Conservation (phyloP, 176 grass and related monocot species). For the Rhynchospora pubera region DNA sequence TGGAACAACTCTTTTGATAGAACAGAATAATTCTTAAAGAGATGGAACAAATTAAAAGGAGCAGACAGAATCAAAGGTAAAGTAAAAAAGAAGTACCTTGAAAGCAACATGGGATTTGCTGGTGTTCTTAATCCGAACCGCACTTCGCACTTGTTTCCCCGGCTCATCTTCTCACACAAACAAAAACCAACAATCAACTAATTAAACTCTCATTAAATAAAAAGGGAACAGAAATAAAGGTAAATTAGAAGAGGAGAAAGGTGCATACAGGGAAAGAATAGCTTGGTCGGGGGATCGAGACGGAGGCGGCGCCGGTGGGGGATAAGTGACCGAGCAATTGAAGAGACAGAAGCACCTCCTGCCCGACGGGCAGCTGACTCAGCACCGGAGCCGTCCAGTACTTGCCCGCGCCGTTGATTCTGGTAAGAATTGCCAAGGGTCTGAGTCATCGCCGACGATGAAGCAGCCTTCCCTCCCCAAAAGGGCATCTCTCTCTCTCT, state of each 20-base stretch:
- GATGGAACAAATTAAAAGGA: neutral
- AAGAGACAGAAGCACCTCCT: conserved; percentile 14
- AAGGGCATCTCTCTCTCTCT: conserved; percentile 11
- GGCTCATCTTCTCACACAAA: conserved; percentile 60
- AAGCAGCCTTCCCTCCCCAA: conserved; percentile 10
- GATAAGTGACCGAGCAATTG: conserved; percentile 62
- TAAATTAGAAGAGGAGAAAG: neutral
- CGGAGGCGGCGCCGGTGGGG: conserved; percentile 79
- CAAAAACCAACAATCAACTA: conserved; percentile 19
- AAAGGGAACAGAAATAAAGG: neutral
- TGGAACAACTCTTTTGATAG: neutral
- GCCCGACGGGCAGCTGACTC: neutral
- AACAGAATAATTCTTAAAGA: neutral
- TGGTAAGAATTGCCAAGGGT: neutral
- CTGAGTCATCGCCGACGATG: neutral
- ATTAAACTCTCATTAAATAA: neutral
- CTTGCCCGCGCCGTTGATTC: conserved; percentile 11
- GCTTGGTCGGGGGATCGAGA: conserved; percentile 76
- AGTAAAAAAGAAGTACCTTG: conserved; percentile 48
- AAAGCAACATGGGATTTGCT: conserved; percentile 97
- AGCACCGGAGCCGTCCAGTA: neutral
- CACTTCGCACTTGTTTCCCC: conserved; percentile 85
- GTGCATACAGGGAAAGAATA: conserved; percentile 83
- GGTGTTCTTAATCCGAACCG: conserved; percentile 90
- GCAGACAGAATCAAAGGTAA: neutral